phyloP scores from a whole-genome alignment of 1,139 yeast species.

The Lodderomyces jiufengensis region DNA sequence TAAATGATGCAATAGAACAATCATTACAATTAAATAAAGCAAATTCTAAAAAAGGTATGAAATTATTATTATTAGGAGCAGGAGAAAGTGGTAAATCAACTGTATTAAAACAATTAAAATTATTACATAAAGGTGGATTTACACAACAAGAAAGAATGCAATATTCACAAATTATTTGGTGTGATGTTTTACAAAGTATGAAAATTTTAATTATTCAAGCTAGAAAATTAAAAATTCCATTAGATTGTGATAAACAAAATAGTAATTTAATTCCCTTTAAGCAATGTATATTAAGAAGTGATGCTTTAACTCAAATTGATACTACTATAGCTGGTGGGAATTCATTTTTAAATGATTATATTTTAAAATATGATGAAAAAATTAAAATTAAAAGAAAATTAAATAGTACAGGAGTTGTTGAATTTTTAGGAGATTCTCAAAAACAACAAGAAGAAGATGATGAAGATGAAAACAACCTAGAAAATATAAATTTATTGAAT shows the following conservation, averaged over 20 bases:
- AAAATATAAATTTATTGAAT: slow-evolving; percentile 14
- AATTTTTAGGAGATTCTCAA: slow-evolving; percentile 29
- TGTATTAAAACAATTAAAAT: slow-evolving; percentile 85
- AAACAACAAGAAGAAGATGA: slow-evolving; percentile 8
- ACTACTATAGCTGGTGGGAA: slow-evolving; percentile 69
- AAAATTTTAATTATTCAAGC: slow-evolving; percentile 74
- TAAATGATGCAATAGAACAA: slow-evolving; percentile 69
- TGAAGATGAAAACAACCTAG: slow-evolving; percentile 13
- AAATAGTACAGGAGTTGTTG: slow-evolving; percentile 51
- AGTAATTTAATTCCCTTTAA: slow-evolving; percentile 46
- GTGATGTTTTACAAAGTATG: slow-evolving; percentile 88
- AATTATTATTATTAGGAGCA: slow-evolving; percentile 77
- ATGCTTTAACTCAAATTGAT: slow-evolving; percentile 60
- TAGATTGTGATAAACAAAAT: slow-evolving; percentile 57
- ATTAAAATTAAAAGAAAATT: slow-evolving; percentile 46
- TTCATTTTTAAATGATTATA: slow-evolving; percentile 60
- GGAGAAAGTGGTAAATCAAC: slow-evolving; percentile 98
- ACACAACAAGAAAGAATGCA: slow-evolving; percentile 73
- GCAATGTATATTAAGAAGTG: slow-evolving; percentile 49
- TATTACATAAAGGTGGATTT: slow-evolving; percentile 85
- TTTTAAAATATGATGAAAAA: slow-evolving; percentile 57
- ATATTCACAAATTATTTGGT: slow-evolving; percentile 91
- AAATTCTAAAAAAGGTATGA: slow-evolving; percentile 48
- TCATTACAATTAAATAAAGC: slow-evolving; percentile 53
- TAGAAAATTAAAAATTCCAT: slow-evolving; percentile 52